A percentile compares a stretch with the other conserved stretches of the same genome.
Evolutionary conservation across 345 rosid genomes (phyloP).

Genomic region (Eucalyptus erythrocorys): DNA sequence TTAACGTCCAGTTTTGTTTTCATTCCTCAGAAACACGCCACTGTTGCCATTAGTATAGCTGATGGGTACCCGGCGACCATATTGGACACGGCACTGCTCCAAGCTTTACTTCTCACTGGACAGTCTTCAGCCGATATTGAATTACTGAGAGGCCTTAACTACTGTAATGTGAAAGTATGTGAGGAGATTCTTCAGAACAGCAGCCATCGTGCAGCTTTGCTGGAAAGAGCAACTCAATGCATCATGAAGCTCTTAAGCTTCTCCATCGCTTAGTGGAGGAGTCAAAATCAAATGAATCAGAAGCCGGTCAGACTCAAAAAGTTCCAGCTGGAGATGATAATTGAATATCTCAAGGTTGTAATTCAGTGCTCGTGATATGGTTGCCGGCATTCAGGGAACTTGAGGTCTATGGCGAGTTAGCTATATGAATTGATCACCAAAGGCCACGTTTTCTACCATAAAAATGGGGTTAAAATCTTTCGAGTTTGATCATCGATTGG

Average conservation of each 20-base stretch:
- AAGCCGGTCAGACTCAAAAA: slow-evolving; percentile 28
- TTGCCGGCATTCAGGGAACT: background rate
- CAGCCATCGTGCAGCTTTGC: slow-evolving; percentile 46
- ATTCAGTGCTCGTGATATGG: background rate
- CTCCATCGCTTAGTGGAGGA: slow-evolving; percentile 59
- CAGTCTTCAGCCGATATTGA: slow-evolving; percentile 74
- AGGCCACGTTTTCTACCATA: background rate
- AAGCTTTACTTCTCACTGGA: slow-evolving; percentile 87
- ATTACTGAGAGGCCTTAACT: slow-evolving; percentile 64
- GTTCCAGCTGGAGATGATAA: slow-evolving; percentile 66
- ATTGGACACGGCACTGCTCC: slow-evolving; percentile 83
- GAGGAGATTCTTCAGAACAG: slow-evolving; percentile 75
- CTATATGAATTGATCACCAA: background rate
- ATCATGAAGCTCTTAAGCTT: slow-evolving; percentile 83
- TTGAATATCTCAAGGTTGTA: slow-evolving; percentile 80
- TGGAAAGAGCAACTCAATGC: slow-evolving; percentile 75
- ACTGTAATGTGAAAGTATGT: slow-evolving; percentile 68
- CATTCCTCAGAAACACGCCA: slow-evolving; percentile 47
- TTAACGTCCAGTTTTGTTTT: background rate
- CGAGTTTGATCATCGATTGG: background rate
- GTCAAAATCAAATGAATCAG: slow-evolving; percentile 41
- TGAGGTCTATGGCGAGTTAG: background rate
- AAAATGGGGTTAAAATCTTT: background rate
- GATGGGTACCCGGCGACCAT: slow-evolving; percentile 93
- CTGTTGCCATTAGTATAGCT: slow-evolving; percentile 45